Evolutionary conservation across 2,329 filamentous ascomycete genomes (phyloP), one percentile per base, ranked within the genome.

Genomic region (Pestalotiopsis fici): DNA sequence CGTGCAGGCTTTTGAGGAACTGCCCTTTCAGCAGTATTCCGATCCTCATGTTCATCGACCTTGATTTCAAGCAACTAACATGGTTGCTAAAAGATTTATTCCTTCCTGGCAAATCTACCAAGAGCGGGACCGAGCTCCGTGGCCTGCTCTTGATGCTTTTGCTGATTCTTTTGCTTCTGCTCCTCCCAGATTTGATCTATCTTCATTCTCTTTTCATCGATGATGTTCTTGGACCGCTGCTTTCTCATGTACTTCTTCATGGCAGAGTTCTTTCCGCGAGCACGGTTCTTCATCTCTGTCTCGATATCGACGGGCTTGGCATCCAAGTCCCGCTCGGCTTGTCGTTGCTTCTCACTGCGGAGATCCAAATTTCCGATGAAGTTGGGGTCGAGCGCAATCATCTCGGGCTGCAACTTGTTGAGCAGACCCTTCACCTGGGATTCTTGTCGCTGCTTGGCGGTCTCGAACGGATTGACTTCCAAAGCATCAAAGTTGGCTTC

Each of bases 401-500:
- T 99, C 77, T 97, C 95, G 3, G 96, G 95, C 75, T 95, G 90
- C 60, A 99, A 86, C 83, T 99, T 99, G 85, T 97, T 97, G 74
- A 99, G 88, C 71, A 99, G 86, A 13, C 88, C 86, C 83, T 93
- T 94, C 78, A 99, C 94, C 80, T 99, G 96, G 63, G 88, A 87
- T 81, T 99, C 96, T 80, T 97, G 95, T 74, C 96, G 89, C 82
- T 98, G 95, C 82, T 96, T 97, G 75, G 85, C 87, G 65, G 92
- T 97, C 82, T 98, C 96, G 86, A 95, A 98, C 39, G 96, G 96
- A 83, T 99, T 99, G 73, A 91, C 86, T 80, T 99, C 96, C 65
- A 98, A 85, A 2, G 94, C 93, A 79, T 99, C 96, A 78, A 93
- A 98, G 86, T 98, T 98, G 77, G 96, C 90, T 80, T 99, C 96